Evolutionary conservation across 2,329 filamentous ascomycete genomes (phyloP).

Genomic region (Diaporthe australafricana): DNA sequence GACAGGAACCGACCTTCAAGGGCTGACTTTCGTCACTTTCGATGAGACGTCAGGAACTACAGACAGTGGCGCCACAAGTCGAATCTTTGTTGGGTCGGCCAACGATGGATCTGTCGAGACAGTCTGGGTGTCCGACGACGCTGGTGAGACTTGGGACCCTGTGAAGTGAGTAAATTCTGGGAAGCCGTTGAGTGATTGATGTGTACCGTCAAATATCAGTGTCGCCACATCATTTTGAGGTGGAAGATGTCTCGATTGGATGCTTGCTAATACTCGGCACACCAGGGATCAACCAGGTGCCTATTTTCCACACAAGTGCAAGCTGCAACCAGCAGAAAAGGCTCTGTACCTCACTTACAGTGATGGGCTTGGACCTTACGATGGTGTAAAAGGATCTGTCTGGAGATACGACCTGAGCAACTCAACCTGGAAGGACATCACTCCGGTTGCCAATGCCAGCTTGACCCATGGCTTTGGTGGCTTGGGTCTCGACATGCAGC

Average conservation of each 20-base stretch:
- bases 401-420: slow-evolving; percentile 64
- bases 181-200: neutral
- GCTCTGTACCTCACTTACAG: slow-evolving; percentile 65
- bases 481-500: slow-evolving; percentile 62
- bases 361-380: slow-evolving; percentile 67
- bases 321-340: slow-evolving; percentile 61
- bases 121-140: slow-evolving; percentile 65
- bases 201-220: neutral
- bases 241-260: neutral
- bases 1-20: slow-evolving; percentile 58
- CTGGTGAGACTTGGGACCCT: slow-evolving; percentile 62
- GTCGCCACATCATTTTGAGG: neutral
- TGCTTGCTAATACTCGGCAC: neutral
- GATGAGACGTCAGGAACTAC: slow-evolving; percentile 60
- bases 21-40: slow-evolving; percentile 66
- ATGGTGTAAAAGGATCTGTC: slow-evolving; percentile 64
- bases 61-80: slow-evolving; percentile 58
- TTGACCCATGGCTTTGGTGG: slow-evolving; percentile 64
- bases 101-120: slow-evolving; percentile 61
- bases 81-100: slow-evolving; percentile 67
- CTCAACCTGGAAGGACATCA: slow-evolving; percentile 66
- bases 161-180: slow-evolving; percentile 43
- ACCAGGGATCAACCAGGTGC: slow-evolving; percentile 51
- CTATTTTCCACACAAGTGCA: slow-evolving; percentile 66
- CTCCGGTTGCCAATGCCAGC: slow-evolving; percentile 58